A percentile compares a stretch with the other conserved stretches of the same genome.
Conservation (phyloP, 352 stramenopile genomes). For the Globisporangium takayamanum region DNA sequence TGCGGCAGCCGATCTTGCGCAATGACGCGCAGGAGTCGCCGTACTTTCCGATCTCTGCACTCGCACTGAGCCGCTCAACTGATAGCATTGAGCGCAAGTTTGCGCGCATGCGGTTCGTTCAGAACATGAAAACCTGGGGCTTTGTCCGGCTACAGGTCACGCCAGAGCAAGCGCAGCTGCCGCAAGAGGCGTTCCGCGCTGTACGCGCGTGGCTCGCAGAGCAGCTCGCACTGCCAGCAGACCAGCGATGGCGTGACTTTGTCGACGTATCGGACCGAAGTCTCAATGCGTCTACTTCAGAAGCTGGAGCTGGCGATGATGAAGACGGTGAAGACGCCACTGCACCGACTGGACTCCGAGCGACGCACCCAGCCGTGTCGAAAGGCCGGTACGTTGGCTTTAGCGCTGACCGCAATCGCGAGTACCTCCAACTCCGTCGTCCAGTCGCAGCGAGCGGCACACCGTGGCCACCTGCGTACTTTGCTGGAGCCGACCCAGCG, state of each 20-base stretch:
- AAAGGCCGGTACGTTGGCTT: constrained; percentile 72
- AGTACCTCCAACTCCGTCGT: constrained; percentile 72
- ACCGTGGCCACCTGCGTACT: constrained; percentile 70
- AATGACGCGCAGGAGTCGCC: constrained; percentile 47
- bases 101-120: constrained; percentile 49
- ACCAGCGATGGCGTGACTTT: constrained; percentile 60
- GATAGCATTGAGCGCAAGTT: constrained; percentile 47
- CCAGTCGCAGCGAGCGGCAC: constrained; percentile 61
- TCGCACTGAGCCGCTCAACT: constrained; percentile 19
- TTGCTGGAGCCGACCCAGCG: constrained; percentile 27
- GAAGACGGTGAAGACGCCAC: constrained; percentile 1
- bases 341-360: constrained; percentile 15
- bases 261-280: constrained; percentile 33
- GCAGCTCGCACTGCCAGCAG: constrained; percentile 40
- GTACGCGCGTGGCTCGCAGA: constrained; percentile 58
- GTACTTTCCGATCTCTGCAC: constrained; percentile 56
- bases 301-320: constrained; percentile 4
- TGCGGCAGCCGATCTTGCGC: constrained; percentile 47
- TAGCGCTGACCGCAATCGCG: constrained; percentile 56
- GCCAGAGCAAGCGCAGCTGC: constrained; percentile 51
- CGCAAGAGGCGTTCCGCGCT: constrained; percentile 37
- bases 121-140: constrained; percentile 65
- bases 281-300: not conserved
- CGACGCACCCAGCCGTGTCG: constrained; percentile 41
- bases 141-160: constrained; percentile 71